Conservation (phyloP, 306 rosid genomes). For the Rosa rugosa region DNA sequence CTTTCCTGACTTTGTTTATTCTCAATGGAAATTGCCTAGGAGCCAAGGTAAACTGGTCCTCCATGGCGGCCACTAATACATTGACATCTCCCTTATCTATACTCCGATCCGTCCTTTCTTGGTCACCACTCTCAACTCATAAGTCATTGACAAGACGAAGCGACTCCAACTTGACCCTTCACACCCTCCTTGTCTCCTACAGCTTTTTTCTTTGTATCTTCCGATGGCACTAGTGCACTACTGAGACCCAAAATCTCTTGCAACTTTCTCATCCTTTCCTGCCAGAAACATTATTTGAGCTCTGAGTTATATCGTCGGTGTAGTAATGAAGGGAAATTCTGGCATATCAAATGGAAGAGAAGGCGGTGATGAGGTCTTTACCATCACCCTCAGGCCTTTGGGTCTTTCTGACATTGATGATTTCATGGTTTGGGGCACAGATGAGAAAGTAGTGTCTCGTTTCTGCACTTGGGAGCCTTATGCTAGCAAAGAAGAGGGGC, state of each 20-base stretch:
- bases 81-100: background rate
- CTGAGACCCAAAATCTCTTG: background rate
- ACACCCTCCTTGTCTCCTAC: background rate
- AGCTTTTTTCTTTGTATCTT: background rate
- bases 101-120: background rate
- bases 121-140: background rate
- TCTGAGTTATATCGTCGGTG: background rate
- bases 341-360: slow-evolving; percentile 7
- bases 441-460: slow-evolving; percentile 42
- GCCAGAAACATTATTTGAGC: background rate
- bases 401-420: slow-evolving; percentile 60
- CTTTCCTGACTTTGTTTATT: too few relatives aligned
- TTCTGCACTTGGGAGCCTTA: slow-evolving; percentile 64
- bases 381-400: slow-evolving; percentile 50
- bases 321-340: slow-evolving; percentile 15
- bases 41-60: background rate
- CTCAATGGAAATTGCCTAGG: too few relatives aligned
- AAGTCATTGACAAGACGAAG: too few relatives aligned
- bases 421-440: slow-evolving; percentile 57
- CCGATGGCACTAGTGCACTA: too few relatives aligned
- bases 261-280: background rate
- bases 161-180: background rate
- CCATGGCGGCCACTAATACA: background rate
- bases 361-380: background rate
- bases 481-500: slow-evolving; percentile 43